These are phyloP conservation scores for Xenoacremonium recifei DNA, from an alignment of 2,329 filamentous ascomycete species.

Conservation along the genomic window DNA sequence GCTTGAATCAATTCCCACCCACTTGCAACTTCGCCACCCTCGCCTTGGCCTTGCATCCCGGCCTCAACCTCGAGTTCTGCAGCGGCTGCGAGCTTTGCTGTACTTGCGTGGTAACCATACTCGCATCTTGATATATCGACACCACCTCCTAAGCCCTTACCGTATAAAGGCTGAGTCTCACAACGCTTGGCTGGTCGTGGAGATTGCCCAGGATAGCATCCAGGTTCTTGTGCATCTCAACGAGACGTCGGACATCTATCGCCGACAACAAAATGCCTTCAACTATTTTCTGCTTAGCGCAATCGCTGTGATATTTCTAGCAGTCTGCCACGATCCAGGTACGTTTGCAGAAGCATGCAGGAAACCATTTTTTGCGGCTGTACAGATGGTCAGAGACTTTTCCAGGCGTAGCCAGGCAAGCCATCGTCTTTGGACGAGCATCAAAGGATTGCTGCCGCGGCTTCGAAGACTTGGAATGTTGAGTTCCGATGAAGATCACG, in stretches of 20 bases:
- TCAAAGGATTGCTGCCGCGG: slow-evolving; percentile 31
- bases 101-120: slow-evolving; percentile 46
- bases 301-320: slow-evolving; percentile 29
- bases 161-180: slow-evolving; percentile 34
- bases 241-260: slow-evolving; percentile 26
- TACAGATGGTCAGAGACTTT: slow-evolving; percentile 31
- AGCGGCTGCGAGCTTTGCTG: slow-evolving; percentile 40
- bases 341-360: slow-evolving; percentile 37
- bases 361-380: slow-evolving; percentile 30
- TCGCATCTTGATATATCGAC: slow-evolving; percentile 43
- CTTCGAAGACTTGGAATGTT: slow-evolving; percentile 27
- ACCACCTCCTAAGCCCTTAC: slow-evolving; percentile 37
- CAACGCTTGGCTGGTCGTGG: slow-evolving; percentile 38
- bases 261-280: slow-evolving; percentile 26
- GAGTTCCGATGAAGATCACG: slow-evolving; percentile 9
- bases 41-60: slow-evolving; percentile 32
- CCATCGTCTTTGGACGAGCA: slow-evolving; percentile 34
- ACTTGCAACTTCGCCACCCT: slow-evolving; percentile 37
- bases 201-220: slow-evolving; percentile 28
- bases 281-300: slow-evolving; percentile 30
- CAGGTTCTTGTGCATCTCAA: slow-evolving; percentile 27
- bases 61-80: slow-evolving; percentile 34
- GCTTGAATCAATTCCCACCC: slow-evolving; percentile 42
- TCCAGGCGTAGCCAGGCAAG: slow-evolving; percentile 32
- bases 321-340: slow-evolving; percentile 43